phyloP scores from a whole-genome alignment of 768 basidiomycete genomes.

The Boletus pseudopeckii region DNA sequence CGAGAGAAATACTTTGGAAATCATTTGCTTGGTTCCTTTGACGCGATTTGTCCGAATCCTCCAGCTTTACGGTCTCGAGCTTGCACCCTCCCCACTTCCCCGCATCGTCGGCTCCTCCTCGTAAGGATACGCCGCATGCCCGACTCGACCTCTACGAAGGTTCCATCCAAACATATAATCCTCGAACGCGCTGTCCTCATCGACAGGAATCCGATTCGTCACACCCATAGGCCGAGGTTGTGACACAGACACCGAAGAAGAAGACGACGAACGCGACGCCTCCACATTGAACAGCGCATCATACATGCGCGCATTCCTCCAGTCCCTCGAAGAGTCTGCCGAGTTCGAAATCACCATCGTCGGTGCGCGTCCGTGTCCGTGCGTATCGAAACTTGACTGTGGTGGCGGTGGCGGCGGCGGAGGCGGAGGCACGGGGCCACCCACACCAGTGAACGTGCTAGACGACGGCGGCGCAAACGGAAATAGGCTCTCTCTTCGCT shows the following conservation, averaged over 20 bases:
- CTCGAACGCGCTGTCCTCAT: constrained; percentile 18
- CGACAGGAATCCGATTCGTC: constrained; percentile 17
- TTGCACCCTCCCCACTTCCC: constrained; percentile 4
- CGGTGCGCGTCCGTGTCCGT: background rate
- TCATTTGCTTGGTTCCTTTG: background rate
- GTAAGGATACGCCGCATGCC: background rate
- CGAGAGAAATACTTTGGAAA: background rate
- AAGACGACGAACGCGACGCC: constrained; percentile 16
- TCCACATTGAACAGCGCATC: constrained; percentile 8
- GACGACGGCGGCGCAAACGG: constrained; percentile 7
- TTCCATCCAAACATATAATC: constrained; percentile 18
- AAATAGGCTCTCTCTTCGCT: constrained; percentile 13
- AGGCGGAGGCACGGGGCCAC: background rate
- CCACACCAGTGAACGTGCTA: background rate
- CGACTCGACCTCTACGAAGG: background rate
- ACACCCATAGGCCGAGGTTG: constrained; percentile 13
- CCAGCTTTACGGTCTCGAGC: constrained; percentile 1
- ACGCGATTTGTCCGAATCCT: background rate
- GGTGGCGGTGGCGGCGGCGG: background rate
- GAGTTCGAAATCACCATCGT: constrained; percentile 7
- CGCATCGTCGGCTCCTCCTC: constrained; percentile 6
- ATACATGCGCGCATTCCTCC: constrained; percentile 12
- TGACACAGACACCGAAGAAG: constrained; percentile 6
- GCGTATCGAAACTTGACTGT: constrained; percentile 5
- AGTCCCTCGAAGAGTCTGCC: constrained; percentile 12